Evolutionary conservation across 1,284 basidiomycete genomes (phyloP), one percentile per base, ranked within the genome.

Genomic region (Cutaneotrichosporon sp.): DNA sequence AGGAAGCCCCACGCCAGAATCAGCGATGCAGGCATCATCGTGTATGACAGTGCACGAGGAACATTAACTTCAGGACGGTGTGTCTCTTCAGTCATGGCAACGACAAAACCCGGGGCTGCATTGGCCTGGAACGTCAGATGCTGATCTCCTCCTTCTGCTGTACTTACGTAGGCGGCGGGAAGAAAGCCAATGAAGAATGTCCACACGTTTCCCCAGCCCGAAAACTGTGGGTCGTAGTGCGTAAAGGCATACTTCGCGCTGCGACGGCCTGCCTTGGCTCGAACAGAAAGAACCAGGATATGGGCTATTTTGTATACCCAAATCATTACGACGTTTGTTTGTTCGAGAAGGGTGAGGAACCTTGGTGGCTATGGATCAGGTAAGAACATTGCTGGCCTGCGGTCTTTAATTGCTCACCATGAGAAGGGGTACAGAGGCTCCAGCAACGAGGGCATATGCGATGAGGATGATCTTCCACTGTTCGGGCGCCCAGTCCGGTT

Each of bases 131-230:
- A 14, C 29, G 29, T 31, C 14, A 31, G 37, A 41, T 5, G 17
- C 12, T 17, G 12, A 2, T 4, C 11, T 16, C 17, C 4, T 9
- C 3, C 16, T 46, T 10, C 19, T 7, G 19, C 44, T 12, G 14
- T 10, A 31, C 29, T 31, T 14, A 31, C 29, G 25, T 54, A 57
- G 5, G 52, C 51, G 7, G 52, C 39, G 12, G 55, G 55, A 4
- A 57, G 49, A 43, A 57, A 54, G 9, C 55, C 55, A 32, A 57
- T 53, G 52, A 57, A 57, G 17, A 57, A 57, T 5, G 55, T 57
- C 55, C 55, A 57, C 17, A 26, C 52, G 3, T 47, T 20, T 16
- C 52, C 52, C 52, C 52, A 57, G 7, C 55, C 55, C 7, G 49
- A 51, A 46, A 29, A 54, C 31, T 44, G 35, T 0, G 55, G 45